Percentiles rank a stretch among this genome's conserved stretches.
phyloP scores from a whole-genome alignment of 1,284 basidiomycete species.

The Trichosporon ovoides region DNA sequence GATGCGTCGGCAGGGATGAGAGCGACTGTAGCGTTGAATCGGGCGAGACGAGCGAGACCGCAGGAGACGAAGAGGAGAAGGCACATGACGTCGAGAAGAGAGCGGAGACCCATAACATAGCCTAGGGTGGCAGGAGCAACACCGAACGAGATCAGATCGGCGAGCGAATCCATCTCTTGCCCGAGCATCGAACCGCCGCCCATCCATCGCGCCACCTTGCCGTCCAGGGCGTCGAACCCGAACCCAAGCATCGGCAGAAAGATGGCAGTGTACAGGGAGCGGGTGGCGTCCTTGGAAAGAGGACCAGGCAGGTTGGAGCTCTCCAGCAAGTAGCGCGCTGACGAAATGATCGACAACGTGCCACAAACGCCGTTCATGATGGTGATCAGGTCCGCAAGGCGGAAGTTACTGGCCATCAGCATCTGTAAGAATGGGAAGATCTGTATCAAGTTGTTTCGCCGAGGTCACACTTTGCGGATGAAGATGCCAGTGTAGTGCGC shows the following conservation, averaged over 20 bases:
- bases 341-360: constrained; percentile 83
- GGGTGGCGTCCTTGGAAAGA: constrained; percentile 34
- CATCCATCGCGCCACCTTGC: constrained; percentile 95
- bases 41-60: constrained; percentile 89
- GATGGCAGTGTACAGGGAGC: constrained; percentile 73
- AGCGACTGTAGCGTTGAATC: constrained; percentile 98
- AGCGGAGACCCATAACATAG: constrained; percentile 83
- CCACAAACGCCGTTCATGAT: constrained; percentile 99
- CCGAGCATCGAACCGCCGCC: constrained; percentile 94
- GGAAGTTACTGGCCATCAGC: constrained; percentile 71
- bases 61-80: constrained; percentile 90
- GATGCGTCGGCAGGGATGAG: constrained; percentile 78
- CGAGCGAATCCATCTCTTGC: constrained; percentile 94
- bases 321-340: constrained; percentile 79
- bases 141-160: constrained; percentile 95
- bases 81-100: constrained; percentile 78
- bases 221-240: constrained; percentile 96
- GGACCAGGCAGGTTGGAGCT: constrained; percentile 60
- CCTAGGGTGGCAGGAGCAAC: constrained; percentile 91
- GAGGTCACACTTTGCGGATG: too few relatives aligned
- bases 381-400: constrained; percentile 96
- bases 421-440: too few relatives aligned
- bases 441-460: too few relatives aligned
- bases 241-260: constrained; percentile 88
- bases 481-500: not conserved